Evolutionary conservation across 2,329 filamentous ascomycete species (phyloP), one percentile per base, ranked within the genome.

Genomic region (Fusarium pseudoanthophilum): DNA sequence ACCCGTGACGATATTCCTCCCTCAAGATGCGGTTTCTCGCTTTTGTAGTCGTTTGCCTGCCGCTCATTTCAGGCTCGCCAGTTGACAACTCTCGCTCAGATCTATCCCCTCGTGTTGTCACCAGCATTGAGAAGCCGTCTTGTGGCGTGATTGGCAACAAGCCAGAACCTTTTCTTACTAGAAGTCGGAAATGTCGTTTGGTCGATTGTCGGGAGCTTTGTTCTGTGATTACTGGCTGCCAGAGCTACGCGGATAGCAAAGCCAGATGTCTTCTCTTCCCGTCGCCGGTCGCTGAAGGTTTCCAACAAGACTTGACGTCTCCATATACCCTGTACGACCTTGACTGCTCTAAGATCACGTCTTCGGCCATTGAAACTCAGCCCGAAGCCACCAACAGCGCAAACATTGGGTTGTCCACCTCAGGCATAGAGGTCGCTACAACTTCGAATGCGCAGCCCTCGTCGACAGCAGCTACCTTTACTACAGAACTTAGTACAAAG

Each of bases 301-400:
- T 7, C 26, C 45, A 48, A 48, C 45, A 16, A 11, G 45, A 30
- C 45, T 21, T 20, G 5, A 16, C 20, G 6, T 30, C 45, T 48
- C 26, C 9, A 15, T 48, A 11, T 15, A 48, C 20, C 11, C 11
- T 15, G 5, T 30, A 48, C 0, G 20, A 30, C 16, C 20, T 48
- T 30, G 9, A 15, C 1, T 48, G 9, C 2, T 48, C 26, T 16
- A 21, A 5, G 0, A 1, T 20, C 4, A 16, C 4, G 18, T 11
- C 26, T 21, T 48, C 20, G 13, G 7, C 8, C 9, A 21, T 20
- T 30, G 45, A 48, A 11, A 8, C 10, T 21, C 45, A 5, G 4
- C 20, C 26, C 6, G 45, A 30, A 48, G 4, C 26, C 13, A 48
- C 45, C 13, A 11, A 15, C 26, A 30, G 26, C 26, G 26, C 26